phyloP scores from a whole-genome alignment of 192 early-diverging fungal genomes.

The Dimargaris verticillata region DNA sequence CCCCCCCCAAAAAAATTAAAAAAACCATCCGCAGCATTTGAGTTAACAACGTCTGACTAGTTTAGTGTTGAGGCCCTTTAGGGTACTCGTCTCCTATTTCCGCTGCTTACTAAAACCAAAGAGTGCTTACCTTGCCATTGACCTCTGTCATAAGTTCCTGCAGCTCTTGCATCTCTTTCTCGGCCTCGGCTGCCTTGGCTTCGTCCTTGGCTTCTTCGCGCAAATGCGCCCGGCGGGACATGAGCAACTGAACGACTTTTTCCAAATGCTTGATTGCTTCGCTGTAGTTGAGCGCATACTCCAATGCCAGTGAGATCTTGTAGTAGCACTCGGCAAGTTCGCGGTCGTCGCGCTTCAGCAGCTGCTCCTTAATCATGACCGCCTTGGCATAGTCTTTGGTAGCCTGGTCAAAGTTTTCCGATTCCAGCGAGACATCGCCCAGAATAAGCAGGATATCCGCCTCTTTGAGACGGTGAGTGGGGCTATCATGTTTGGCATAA shows the following conservation, averaged over 20 bases:
- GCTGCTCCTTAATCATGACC: constrained; percentile 19
- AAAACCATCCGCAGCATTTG: too few species aligned
- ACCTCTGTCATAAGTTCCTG: neutral
- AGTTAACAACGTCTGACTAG: too few species aligned
- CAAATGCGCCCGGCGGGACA: too few species aligned
- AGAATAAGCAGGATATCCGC: constrained; percentile 23
- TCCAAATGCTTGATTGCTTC: constrained; percentile 24
- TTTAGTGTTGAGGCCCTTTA: too few species aligned
- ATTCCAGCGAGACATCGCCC: constrained; percentile 79
- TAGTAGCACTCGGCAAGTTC: constrained; percentile 32
- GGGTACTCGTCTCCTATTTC: too few species aligned
- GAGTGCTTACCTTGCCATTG: neutral
- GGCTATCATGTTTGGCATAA: constrained; percentile 38
- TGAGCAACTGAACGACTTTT: constrained; percentile 26
- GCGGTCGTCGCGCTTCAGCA: constrained; percentile 20
- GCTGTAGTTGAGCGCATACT: constrained; percentile 24
- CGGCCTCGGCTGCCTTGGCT: neutral
- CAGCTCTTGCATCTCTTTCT: neutral
- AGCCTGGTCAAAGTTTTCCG: constrained; percentile 40
- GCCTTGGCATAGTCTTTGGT: constrained; percentile 22
- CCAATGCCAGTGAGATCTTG: constrained; percentile 28
- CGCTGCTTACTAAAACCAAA: too few species aligned
- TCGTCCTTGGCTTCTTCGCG: neutral
- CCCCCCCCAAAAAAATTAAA: too few species aligned
- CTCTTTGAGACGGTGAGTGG: neutral